Percentiles rank a stretch among this genome's conserved stretches.
phyloP scores from a whole-genome alignment of 768 basidiomycete species.

The Kondoa malvinella region DNA sequence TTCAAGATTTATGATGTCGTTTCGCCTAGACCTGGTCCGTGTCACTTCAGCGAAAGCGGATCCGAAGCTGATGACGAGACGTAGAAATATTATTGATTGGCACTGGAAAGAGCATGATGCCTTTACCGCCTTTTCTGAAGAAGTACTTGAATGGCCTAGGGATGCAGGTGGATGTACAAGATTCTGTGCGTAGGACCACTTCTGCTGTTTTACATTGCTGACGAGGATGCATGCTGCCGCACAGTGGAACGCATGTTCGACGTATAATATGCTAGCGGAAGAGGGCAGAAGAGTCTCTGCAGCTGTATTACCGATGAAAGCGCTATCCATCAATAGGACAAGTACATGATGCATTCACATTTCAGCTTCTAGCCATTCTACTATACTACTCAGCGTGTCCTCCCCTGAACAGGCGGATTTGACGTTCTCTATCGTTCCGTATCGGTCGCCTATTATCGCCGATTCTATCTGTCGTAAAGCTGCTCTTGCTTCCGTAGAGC shows the following conservation, averaged over 20 bases:
- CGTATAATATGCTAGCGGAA: slow-evolving; percentile 81
- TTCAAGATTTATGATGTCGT: slow-evolving; percentile 68
- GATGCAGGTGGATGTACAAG: slow-evolving; percentile 76
- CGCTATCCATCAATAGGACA: slow-evolving; percentile 17
- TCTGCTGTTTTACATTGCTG: slow-evolving; percentile 27
- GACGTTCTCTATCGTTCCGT: slow-evolving; percentile 16
- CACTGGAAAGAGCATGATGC: slow-evolving; percentile 55
- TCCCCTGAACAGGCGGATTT: background rate
- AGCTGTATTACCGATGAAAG: slow-evolving; percentile 51
- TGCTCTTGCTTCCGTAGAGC: background rate
- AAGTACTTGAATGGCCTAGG: slow-evolving; percentile 56
- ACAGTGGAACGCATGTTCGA: slow-evolving; percentile 77
- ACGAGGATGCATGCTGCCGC: background rate
- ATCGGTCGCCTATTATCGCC: slow-evolving; percentile 19
- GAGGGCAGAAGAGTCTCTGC: slow-evolving; percentile 86
- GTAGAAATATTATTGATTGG: slow-evolving; percentile 79
- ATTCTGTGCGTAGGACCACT: slow-evolving; percentile 43
- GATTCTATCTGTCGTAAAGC: slow-evolving; percentile 3
- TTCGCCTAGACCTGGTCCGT: slow-evolving; percentile 67
- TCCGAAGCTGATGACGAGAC: background rate
- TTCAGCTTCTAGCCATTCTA: slow-evolving; percentile 19
- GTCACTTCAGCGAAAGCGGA: background rate
- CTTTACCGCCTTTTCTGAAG: slow-evolving; percentile 51
- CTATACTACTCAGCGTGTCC: background rate
- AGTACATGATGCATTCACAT: slow-evolving; percentile 12